Conservation (phyloP, 2,329 filamentous ascomycete genomes). For the Cladophialophora bantiana region DNA sequence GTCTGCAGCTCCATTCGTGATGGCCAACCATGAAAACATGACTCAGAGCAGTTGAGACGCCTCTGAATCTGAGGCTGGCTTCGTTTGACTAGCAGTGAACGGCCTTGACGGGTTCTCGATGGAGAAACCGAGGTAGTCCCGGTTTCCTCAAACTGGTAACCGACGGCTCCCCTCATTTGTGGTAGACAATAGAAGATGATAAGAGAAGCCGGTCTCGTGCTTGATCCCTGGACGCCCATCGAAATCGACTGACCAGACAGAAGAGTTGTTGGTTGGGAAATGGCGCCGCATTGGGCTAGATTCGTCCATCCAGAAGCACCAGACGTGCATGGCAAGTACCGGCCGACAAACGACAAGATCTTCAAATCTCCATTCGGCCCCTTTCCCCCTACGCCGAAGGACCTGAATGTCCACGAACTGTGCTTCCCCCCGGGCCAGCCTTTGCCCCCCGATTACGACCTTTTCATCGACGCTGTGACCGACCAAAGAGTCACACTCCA, state of each 20-base stretch:
- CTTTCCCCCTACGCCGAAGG: neutral
- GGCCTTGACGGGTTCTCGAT: neutral
- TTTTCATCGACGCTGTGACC: slow-evolving; percentile 2
- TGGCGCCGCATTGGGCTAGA: neutral
- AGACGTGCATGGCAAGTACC: slow-evolving; percentile 1
- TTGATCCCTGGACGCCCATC: neutral
- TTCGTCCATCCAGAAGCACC: slow-evolving; percentile 1
- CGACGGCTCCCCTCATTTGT: slow-evolving; percentile 6
- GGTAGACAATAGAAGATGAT: neutral
- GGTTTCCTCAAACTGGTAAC: neutral
- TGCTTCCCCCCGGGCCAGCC: neutral
- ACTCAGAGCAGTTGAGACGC: neutral
- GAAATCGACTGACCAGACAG: slow-evolving; percentile 2
- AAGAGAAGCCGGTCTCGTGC: neutral
- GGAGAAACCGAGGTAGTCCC: slow-evolving; percentile 4
- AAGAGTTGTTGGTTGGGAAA: neutral
- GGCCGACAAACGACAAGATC: neutral
- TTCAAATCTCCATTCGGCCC: slow-evolving; percentile 2
- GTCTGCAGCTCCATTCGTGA: neutral
- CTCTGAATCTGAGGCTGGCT: neutral
- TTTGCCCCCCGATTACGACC: neutral
- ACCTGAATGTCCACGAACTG: neutral
- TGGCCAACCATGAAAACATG: neutral
- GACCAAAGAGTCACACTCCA: neutral
- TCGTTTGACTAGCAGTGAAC: neutral